phyloP scores from a whole-genome alignment of 371 early-diverging fungal genomes.

The Amoeboaphelidium protococcarum region DNA sequence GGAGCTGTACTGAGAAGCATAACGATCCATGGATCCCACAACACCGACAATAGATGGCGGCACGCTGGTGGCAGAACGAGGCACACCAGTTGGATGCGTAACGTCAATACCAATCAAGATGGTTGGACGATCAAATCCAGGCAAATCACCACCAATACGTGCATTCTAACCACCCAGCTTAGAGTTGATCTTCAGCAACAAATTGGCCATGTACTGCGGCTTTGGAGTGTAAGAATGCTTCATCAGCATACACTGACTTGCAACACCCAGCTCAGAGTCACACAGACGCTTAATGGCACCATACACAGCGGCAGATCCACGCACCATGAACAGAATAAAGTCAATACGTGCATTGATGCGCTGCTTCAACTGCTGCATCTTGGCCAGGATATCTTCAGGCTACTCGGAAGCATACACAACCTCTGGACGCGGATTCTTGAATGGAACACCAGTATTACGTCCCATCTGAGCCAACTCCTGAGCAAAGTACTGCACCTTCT shows the following conservation, averaged over 20 bases:
- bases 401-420: not conserved
- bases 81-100: slow-evolving; percentile 18
- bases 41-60: not conserved
- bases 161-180: not conserved
- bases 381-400: not conserved
- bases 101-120: slow-evolving; percentile 92
- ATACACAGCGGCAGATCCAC: slow-evolving; percentile 51
- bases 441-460: slow-evolving; percentile 19
- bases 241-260: slow-evolving; percentile 69
- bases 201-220: slow-evolving; percentile 28
- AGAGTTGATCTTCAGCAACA: not conserved
- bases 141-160: not conserved
- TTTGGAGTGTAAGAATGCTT: slow-evolving; percentile 35
- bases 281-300: slow-evolving; percentile 76
- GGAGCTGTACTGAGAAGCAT: slow-evolving; percentile 33
- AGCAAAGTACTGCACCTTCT: slow-evolving; percentile 18
- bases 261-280: slow-evolving; percentile 65
- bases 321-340: slow-evolving; percentile 1
- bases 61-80: not conserved
- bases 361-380: not conserved
- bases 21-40: not conserved
- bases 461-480: slow-evolving; percentile 19
- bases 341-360: not conserved
- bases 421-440: slow-evolving; percentile 20
- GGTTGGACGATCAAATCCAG: slow-evolving; percentile 26